These are phyloP conservation scores for Hypomyces rosellus DNA, from an alignment of 2,329 filamentous ascomycete genomes.

Conservation along the genomic window DNA sequence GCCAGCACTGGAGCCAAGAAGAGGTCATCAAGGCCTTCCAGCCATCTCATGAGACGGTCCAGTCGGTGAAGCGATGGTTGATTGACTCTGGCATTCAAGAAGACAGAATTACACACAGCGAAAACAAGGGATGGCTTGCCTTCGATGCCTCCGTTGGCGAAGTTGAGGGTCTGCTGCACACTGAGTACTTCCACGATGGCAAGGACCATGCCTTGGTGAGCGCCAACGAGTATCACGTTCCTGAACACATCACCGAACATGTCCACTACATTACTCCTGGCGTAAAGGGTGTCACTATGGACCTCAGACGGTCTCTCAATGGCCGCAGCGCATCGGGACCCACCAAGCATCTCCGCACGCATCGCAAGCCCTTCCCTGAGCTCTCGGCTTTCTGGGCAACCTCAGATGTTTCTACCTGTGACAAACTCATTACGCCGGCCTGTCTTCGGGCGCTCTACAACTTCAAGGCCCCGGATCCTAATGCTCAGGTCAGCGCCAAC, in stretches of 20 bases:
- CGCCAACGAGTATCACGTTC: constrained; percentile 35
- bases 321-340: background rate
- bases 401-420: constrained; percentile 29
- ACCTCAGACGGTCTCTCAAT: constrained; percentile 2
- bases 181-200: constrained; percentile 43
- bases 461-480: constrained; percentile 23
- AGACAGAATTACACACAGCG: constrained; percentile 41
- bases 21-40: constrained; percentile 38
- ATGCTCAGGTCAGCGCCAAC: constrained; percentile 15
- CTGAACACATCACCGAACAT: constrained; percentile 28
- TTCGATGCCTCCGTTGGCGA: constrained; percentile 10
- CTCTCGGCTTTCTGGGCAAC: background rate
- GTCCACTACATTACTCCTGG: constrained; percentile 36
- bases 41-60: constrained; percentile 36
- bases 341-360: background rate
- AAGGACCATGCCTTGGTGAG: constrained; percentile 26
- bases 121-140: constrained; percentile 39
- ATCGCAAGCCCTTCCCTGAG: constrained; percentile 1
- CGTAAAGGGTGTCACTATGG: constrained; percentile 16
- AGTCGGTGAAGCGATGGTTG: constrained; percentile 47
- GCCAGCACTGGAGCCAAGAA: constrained; percentile 39
- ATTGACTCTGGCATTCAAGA: constrained; percentile 41
- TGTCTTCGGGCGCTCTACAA: constrained; percentile 46
- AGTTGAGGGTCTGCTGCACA: constrained; percentile 44
- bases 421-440: constrained; percentile 49